Conservation (phyloP, 805 yeast species). For the Aciculoconidium aculeatum region DNA sequence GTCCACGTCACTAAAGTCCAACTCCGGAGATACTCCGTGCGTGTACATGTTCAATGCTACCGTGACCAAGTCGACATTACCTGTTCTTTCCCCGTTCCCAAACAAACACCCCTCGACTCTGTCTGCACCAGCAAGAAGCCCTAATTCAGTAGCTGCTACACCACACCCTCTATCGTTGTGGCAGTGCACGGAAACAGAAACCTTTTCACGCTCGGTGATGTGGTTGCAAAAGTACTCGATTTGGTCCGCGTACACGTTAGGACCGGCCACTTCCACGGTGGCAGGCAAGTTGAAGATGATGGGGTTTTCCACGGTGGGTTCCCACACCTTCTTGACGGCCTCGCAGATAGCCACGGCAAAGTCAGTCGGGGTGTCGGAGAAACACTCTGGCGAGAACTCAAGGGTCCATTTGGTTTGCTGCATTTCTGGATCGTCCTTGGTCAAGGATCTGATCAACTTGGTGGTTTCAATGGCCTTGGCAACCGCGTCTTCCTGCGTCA, state of each 20-base stretch:
- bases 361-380: conserved; percentile 68
- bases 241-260: conserved; percentile 76
- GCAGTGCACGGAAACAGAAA: conserved; percentile 64
- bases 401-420: conserved; percentile 62
- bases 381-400: conserved; percentile 76
- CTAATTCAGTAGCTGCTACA: conserved; percentile 77
- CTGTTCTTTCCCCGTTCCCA: conserved; percentile 83
- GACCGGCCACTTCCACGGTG: conserved; percentile 72
- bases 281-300: conserved; percentile 77
- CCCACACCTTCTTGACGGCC: conserved; percentile 77
- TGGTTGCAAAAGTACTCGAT: conserved; percentile 67
- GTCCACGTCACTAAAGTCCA: conserved; percentile 67
- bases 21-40: conserved; percentile 65
- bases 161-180: conserved; percentile 83
- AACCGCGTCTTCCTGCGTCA: conserved; percentile 64
- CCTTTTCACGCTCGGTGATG: conserved; percentile 66
- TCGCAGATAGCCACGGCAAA: conserved; percentile 74
- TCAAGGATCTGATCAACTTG: conserved; percentile 57
- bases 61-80: conserved; percentile 74
- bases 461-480: conserved; percentile 68
- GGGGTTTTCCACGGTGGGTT: conserved; percentile 67
- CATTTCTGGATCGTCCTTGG: conserved; percentile 68
- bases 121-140: conserved; percentile 77
- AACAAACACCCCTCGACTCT: conserved; percentile 80
- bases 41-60: conserved; percentile 75